phyloP scores from a whole-genome alignment of 306 rosid species.

The Vigna trinervia region DNA sequence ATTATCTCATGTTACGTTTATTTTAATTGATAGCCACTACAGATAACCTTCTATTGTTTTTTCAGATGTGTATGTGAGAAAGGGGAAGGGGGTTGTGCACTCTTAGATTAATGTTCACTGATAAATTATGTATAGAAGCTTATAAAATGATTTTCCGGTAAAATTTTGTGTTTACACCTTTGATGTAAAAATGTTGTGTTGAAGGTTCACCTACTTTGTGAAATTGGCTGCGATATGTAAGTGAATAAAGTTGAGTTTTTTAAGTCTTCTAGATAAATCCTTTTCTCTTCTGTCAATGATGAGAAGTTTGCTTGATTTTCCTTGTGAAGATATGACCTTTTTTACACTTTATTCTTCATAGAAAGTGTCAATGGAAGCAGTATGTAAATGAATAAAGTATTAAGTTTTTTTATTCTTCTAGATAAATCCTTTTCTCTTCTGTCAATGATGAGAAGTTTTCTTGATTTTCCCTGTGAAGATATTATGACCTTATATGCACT shows the following conservation, averaged over 20 bases:
- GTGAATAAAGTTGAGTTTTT: constrained; percentile 23
- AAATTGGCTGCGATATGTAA: constrained; percentile 33
- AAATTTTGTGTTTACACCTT: constrained; percentile 37
- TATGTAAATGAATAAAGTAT: background rate
- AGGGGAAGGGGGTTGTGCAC: background rate
- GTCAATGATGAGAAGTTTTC: constrained; percentile 19
- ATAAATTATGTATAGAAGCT: constrained; percentile 6
- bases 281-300: constrained; percentile 12
- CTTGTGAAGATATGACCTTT: constrained; percentile 25
- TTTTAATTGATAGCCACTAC: constrained; percentile 34
- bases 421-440: constrained; percentile 19
- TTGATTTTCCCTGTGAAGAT: constrained; percentile 26
- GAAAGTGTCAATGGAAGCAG: constrained; percentile 7
- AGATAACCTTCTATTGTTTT: background rate
- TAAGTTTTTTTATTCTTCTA: constrained; percentile 25
- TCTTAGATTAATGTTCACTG: constrained; percentile 14
- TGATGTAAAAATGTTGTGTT: constrained; percentile 26
- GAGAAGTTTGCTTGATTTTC: constrained; percentile 23
- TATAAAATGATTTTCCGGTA: constrained; percentile 11
- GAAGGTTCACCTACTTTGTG: constrained; percentile 11
- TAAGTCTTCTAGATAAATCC: constrained; percentile 17
- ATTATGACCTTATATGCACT: constrained; percentile 33
- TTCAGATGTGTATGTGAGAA: background rate
- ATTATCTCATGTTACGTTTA: constrained; percentile 32
- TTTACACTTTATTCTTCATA: constrained; percentile 42